Percentiles rank a stretch among this genome's conserved stretches.
These are phyloP conservation scores for Solanum chilense DNA, from an alignment of 257 asterid species.

Conservation along the genomic window DNA sequence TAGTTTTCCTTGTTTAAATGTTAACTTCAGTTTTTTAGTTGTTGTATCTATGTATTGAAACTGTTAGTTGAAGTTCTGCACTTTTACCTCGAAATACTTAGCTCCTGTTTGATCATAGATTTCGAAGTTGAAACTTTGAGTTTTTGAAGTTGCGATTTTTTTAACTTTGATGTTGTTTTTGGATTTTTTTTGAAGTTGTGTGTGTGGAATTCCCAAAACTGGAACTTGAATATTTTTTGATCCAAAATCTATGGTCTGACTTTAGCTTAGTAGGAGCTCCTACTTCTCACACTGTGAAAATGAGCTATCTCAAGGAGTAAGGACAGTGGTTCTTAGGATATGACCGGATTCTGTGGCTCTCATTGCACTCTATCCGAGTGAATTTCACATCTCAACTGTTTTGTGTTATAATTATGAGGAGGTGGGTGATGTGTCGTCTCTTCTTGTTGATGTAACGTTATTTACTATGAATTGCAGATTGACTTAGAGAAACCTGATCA, in stretches of 20 bases:
- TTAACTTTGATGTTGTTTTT: not conserved
- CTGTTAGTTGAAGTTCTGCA: not conserved
- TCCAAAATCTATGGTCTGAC: not conserved
- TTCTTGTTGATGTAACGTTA: not conserved
- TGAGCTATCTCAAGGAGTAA: not conserved
- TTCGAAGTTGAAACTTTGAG: not conserved
- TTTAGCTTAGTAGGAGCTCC: not conserved
- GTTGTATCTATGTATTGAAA: not conserved
- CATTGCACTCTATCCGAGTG: not conserved
- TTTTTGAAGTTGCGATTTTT: not conserved
- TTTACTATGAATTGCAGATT: not conserved
- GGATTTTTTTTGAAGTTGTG: not conserved
- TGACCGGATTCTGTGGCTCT: not conserved
- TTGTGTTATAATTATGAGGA: not conserved
- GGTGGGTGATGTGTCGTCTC: not conserved
- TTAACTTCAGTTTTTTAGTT: not conserved
- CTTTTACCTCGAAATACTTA: not conserved
- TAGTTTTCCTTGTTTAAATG: not conserved
- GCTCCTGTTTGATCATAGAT: not conserved
- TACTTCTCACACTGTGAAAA: not conserved
- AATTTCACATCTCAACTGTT: not conserved
- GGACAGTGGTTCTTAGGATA: not conserved
- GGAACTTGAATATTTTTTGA: not conserved
- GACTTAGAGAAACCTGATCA: not conserved
- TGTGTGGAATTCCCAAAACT: not conserved